Base-by-base conservation (phyloP, 139 green algal species). In the Gonium pectorale region DNA sequence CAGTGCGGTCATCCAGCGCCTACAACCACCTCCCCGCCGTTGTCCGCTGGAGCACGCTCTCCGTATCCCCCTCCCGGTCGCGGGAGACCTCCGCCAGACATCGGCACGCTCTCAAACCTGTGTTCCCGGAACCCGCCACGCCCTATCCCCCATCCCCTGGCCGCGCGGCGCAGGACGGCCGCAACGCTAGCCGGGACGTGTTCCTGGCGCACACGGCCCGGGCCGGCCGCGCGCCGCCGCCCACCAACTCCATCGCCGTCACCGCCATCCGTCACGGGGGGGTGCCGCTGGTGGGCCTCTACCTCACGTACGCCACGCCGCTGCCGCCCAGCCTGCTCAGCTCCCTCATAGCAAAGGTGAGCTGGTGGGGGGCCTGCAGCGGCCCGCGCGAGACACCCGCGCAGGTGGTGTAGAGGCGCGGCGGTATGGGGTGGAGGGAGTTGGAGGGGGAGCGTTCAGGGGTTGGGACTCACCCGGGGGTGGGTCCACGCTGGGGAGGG, bases 271-370 rank as follows among this genome's bases (percentile, higher is more conserved):
- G 60, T 27, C 38, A 81, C 38, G 56, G 35, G 7, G 74, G 74
- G 13, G 49, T 70, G 40, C 77, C 77, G 22, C 77, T 83, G 60
- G 19, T 83, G 31, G 77, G 77, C 3, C 37, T 83, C 37, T 83
- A 83, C 62, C 26, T 83, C 43, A 83, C 77, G 2, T 83, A 52
- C 41, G 41, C 31, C 41, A 51, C 31, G 37, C 60, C 77, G 60
- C 60, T 83, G 62, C 77, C 77, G 17, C 35, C 77, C n/a, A 63
- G 41, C 60, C 60, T 83, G 77, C 77, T 83, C n/a, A 73, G 73
- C 33, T 60, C 77, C 41, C 77, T 83, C 29, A 73, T 73, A 3
- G 60, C 40, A n/a, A 83, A 72, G 60, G 77, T 83, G 27, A n/a
- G 62, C 27, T 5, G 27, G 31, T 8, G 17, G 31, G n/a, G 21